Conservation (phyloP, 2,329 filamentous ascomycete species). For the Claviceps capensis region DNA sequence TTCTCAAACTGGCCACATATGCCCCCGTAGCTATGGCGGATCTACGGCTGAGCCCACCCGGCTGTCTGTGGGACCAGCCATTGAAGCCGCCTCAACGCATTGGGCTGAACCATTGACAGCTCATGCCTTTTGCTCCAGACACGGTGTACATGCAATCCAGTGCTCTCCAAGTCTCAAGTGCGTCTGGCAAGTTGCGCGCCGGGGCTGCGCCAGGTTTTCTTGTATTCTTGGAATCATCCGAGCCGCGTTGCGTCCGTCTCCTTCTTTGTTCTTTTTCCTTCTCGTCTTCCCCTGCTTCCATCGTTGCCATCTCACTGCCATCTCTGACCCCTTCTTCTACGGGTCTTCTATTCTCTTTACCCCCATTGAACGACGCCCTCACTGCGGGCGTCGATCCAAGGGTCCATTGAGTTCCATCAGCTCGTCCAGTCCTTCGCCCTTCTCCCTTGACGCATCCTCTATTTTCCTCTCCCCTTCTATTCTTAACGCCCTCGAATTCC, state of each 20-base stretch:
- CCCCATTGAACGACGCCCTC: constrained; percentile 14
- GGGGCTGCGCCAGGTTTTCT: not conserved
- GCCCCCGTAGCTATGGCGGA: too few species aligned
- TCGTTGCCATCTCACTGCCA: constrained; percentile 11
- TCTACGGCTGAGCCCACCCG: too few species aligned
- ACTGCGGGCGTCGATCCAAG: constrained; percentile 10
- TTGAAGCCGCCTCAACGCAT: too few species aligned
- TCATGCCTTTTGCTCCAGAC: too few species aligned
- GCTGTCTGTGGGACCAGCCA: too few species aligned
- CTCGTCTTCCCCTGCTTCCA: constrained; percentile 6
- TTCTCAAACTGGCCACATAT: too few species aligned
- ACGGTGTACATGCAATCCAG: too few species aligned
- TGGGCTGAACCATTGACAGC: too few species aligned
- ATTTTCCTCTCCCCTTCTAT: not conserved
- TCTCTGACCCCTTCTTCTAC: constrained; percentile 6
- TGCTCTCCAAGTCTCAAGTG: too few species aligned
- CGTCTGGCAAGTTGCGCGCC: not conserved
- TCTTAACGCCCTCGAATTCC: not conserved
- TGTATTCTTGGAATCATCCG: not conserved
- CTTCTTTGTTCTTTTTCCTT: constrained; percentile 6
- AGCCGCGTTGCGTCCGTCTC: not conserved
- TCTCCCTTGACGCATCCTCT: constrained; percentile 1
- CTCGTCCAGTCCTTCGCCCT: constrained; percentile 23
- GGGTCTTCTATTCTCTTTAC: constrained; percentile 9
- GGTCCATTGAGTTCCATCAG: constrained; percentile 16